These are phyloP conservation scores for Gracilaria caudata DNA, from an alignment of 23 red algal species.

Conservation along the genomic window DNA sequence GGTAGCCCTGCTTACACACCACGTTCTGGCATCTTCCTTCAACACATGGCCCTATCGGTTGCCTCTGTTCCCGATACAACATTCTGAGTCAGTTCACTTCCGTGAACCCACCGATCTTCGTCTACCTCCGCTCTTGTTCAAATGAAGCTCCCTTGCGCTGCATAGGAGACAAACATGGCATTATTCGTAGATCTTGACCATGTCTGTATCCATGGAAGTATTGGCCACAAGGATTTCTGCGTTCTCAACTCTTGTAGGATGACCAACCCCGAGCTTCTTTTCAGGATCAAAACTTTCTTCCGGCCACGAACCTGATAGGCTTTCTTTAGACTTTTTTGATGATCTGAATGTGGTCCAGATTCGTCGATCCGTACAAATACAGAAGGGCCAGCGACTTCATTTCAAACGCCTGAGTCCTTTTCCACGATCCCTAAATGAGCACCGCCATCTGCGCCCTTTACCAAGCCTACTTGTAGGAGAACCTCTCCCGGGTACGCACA, in stretches of 20 bases:
- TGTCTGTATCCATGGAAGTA: constrained; percentile 99
- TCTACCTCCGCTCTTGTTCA: too few species aligned
- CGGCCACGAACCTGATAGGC: constrained; percentile 90
- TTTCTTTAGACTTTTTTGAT: constrained; percentile 95
- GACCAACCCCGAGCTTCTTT: constrained; percentile 97
- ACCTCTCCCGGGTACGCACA: background rate
- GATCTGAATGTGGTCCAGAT: constrained; percentile 97
- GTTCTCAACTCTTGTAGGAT: constrained; percentile 91
- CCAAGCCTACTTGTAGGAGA: background rate
- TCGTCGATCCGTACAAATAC: constrained; percentile 89
- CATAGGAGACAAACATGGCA: too few species aligned
- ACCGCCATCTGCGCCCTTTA: background rate
- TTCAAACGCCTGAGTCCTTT: background rate
- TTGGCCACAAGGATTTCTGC: constrained; percentile 97
- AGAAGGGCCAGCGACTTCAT: too few species aligned
- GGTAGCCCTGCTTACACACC: too few species aligned
- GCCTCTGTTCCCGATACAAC: too few species aligned
- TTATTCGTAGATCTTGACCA: constrained; percentile 98
- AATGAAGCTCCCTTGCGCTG: too few species aligned
- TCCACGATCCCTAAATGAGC: background rate
- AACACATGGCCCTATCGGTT: too few species aligned
- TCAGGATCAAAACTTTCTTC: constrained; percentile 94
- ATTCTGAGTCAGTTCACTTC: too few species aligned
- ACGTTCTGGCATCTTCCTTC: too few species aligned
- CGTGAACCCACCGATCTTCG: too few species aligned